Percentiles rank a stretch among this genome's conserved stretches.
Conservation (phyloP, 805 yeast genomes). For the Metschnikowia chrysomelidarum region DNA sequence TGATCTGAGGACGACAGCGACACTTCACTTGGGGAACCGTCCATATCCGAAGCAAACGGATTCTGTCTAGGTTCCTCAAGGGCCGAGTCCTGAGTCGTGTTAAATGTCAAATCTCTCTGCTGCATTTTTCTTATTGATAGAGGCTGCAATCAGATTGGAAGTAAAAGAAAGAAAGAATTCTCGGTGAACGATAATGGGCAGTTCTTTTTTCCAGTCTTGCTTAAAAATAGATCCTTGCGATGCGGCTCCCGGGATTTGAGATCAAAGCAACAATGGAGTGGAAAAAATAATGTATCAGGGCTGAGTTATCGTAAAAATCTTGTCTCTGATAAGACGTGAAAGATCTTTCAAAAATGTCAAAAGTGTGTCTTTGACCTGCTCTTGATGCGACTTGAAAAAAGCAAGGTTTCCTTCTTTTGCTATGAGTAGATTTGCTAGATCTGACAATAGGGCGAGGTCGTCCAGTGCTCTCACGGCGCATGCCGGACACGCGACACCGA, state of each 20-base stretch:
- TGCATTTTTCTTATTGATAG: conserved; percentile 16
- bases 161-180: background rate
- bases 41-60: conserved; percentile 16
- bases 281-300: background rate
- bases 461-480: background rate
- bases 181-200: background rate
- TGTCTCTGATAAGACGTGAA: background rate
- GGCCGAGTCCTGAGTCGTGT: conserved; percentile 12
- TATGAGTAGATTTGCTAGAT: too few relatives aligned
- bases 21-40: conserved; percentile 11
- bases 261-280: background rate
- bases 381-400: conserved; percentile 1
- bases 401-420: too few relatives aligned
- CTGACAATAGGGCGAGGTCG: conserved; percentile 1
- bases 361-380: conserved; percentile 1
- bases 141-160: background rate
- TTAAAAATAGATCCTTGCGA: conserved; percentile 1
- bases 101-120: conserved; percentile 34
- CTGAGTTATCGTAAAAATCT: background rate
- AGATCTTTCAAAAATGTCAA: background rate
- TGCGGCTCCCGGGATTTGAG: background rate
- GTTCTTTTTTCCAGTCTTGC: too few relatives aligned
- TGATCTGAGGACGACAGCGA: conserved; percentile 15
- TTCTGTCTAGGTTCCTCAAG: conserved; percentile 7
- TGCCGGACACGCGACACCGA: conserved; percentile 10